Evolutionary conservation across 495 filamentous ascomycete species (phyloP).

Genomic region (Mytilinidion resinicola): DNA sequence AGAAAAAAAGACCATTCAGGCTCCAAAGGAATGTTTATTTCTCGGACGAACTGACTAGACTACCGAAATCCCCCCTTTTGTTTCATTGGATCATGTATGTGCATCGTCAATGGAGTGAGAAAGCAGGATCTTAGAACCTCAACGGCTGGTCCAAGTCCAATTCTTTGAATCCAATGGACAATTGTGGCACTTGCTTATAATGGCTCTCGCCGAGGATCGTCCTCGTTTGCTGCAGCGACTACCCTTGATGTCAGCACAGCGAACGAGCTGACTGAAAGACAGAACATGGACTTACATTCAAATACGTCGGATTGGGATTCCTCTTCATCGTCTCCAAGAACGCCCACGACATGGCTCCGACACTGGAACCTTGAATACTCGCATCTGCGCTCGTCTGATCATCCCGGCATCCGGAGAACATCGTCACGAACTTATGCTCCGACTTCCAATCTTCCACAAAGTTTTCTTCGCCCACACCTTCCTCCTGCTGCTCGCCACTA

Average conservation of each 20-base stretch:
- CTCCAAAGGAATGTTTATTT: no score
- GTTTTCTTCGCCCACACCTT: conserved; percentile 44
- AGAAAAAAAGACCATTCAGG: no score
- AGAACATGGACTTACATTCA: conserved; percentile 37
- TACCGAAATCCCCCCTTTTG: no score
- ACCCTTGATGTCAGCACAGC: conserved; percentile 27
- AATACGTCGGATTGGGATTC: conserved; percentile 46
- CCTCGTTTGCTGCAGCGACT: conserved; percentile 41
- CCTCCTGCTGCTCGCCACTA: conserved; percentile 39
- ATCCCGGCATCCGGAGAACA: conserved; percentile 56
- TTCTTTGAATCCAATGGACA: conserved; percentile 18
- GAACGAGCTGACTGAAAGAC: conserved; percentile 2
- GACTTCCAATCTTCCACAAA: conserved; percentile 48
- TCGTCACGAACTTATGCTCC: conserved; percentile 49
- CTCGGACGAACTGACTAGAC: no score
- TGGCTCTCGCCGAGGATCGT: conserved; percentile 39
- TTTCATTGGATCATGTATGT: no score
- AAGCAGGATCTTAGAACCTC: neutral
- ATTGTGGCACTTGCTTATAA: conserved; percentile 51
- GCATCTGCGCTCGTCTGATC: conserved; percentile 57
- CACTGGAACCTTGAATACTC: conserved; percentile 42
- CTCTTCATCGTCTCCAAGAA: conserved; percentile 49
- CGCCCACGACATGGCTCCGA: conserved; percentile 55
- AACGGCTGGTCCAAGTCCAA: neutral
- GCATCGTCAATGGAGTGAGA: no score